Evolutionary conservation across 2,329 filamentous ascomycete genomes (phyloP), one percentile per base, ranked within the genome.

Genomic region (Zalaria obscura): DNA sequence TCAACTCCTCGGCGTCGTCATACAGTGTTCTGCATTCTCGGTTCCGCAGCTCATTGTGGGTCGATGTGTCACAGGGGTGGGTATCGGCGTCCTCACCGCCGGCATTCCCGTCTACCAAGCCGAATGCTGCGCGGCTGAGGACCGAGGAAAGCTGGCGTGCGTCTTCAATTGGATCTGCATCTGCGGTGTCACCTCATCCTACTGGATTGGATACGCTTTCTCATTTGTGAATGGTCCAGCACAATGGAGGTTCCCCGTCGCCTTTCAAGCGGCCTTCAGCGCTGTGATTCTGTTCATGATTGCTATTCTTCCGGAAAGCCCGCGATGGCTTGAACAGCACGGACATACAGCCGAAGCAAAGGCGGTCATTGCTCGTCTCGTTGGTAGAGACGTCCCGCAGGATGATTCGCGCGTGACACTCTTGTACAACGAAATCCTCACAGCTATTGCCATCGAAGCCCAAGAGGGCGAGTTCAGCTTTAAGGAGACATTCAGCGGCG

Each of bases 21-120:
- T 67, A 18, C 52, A 55, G 31, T 55, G 56, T 26, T 38, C 55
- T 34, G 48, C 53, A n/a, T 54, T 56, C 1, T 62, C 62, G 2
- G 18, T 18, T 18, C 63, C 66, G 3, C 70, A 73, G 46, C 69
- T 72, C 55, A 69, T 72, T 45, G 54, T 72, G 40, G 70, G 70
- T 5, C 63, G 70, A 39, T 61, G 65, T 3, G 60, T 73, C 36
- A 72, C 70, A 11, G 70, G 70, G 40, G 53, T 73, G 10, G 70
- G 69, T 4, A 73, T 72, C 44, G 70, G 70, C 18, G 71, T 73
- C 58, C 73, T 73, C 54, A 72, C 69, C 3, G 65, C 63, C 0
- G 71, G 68, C 1, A 70, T 72, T 28, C 69, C 69, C 2, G 69
- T 66, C 5, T 73, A 70, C 48, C 68, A 71, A 55, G 66, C 68